Evolutionary conservation across 164 flowering plant genomes (phyloP), one percentile per base, ranked within the genome.

Genomic region (Chimonanthus praecox): DNA sequence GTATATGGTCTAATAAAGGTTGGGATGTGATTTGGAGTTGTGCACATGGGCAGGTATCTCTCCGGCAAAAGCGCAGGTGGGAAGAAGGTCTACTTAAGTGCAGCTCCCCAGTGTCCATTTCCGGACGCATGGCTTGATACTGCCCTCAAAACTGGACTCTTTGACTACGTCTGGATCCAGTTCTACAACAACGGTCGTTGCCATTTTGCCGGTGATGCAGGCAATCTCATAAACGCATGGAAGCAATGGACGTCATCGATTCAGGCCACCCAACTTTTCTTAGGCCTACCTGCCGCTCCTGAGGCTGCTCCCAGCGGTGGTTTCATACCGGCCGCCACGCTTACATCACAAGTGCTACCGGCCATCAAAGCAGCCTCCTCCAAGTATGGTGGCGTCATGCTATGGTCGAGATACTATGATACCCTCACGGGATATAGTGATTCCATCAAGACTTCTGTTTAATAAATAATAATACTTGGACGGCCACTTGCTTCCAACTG

Each of bases 81-180:
- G 10, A 74, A 7, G 18, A 78, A 76, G 47, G 78, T 81, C 46
- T 74, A 78, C 79, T 68, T 81, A 43, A 7, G 75, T 1, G 81
- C 81, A 2, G 81, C 78, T 0, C 84, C 84, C 2, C 78, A 72
- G 67, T 82, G 84, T 47, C 71, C 75, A 15, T 67, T 43, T 47
- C 85, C 83, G 0, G 85, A 80, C 49, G 20, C 15, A 0, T 4
- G 16, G 7, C 48, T 80, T 10, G 60, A 45, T 5, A 8, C 16
- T 0, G 85, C 84, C 0, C 49, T 83, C 3, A 7, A 48, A 4
- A 74, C 81, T 0, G 83, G 80, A 7, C 76, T 79, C 2, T 83
- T 83, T n/a, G 86, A 83, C 47, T 33, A 33, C 33, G 33, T 33
- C 33, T 33, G 33, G 33, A 33, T 33, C 2, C 33, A 33, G 33